phyloP scores from a whole-genome alignment of 2,329 filamentous ascomycete genomes.

The Dactylellina drechsleri region DNA sequence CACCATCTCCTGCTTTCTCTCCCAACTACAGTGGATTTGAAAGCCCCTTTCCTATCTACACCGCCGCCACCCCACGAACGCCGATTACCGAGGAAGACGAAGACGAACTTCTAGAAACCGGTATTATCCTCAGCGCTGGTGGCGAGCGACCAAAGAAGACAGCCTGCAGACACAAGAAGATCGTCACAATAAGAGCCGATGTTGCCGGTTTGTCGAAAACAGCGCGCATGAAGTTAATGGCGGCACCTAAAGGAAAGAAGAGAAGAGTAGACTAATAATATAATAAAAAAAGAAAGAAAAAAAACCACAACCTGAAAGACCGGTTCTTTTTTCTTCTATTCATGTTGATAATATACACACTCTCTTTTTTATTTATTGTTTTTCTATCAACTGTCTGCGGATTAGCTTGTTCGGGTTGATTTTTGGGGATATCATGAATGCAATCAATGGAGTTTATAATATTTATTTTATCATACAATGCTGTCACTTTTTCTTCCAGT shows the following conservation, averaged over 20 bases:
- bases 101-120: constrained; percentile 65
- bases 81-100: constrained; percentile 79
- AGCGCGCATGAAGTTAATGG: constrained; percentile 75
- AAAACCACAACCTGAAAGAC: constrained; percentile 41
- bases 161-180: constrained; percentile 70
- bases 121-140: constrained; percentile 48
- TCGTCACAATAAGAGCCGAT: constrained; percentile 81
- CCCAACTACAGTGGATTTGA: constrained; percentile 70
- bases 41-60: constrained; percentile 67
- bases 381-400: constrained; percentile 34
- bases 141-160: constrained; percentile 69
- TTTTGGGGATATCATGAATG: constrained; percentile 54
- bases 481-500: constrained; percentile 11
- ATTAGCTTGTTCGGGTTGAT: constrained; percentile 52
- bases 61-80: constrained; percentile 69
- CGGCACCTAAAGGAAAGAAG: constrained; percentile 91
- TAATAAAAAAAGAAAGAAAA: constrained; percentile 14
- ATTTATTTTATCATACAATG: constrained; percentile 12
- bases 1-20: constrained; percentile 77
- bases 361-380: constrained; percentile 22
- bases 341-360: constrained; percentile 54
- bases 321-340: constrained; percentile 53
- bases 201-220: constrained; percentile 94
- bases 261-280: constrained; percentile 72
- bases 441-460: constrained; percentile 52